Evolutionary conservation across 2,329 filamentous ascomycete species (phyloP).

Genomic region (Fusarium xylarioides): DNA sequence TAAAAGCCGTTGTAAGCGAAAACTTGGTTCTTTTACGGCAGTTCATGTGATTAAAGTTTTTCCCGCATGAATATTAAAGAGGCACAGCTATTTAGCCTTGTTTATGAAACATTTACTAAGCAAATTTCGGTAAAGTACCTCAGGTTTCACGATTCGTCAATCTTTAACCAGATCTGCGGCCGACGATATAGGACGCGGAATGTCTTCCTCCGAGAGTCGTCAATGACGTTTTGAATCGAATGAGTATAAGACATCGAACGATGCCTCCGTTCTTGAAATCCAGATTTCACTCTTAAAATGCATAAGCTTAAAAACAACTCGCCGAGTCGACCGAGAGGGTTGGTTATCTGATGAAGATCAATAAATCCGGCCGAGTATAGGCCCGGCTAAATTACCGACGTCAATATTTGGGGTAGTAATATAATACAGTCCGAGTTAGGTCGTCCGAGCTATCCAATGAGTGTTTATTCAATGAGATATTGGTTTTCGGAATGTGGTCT

Average conservation of each 20-base stretch:
- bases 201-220: conserved; percentile 1
- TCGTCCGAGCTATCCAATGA: not conserved
- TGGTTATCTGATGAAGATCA: not conserved
- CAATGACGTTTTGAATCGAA: not conserved
- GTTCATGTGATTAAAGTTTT: not conserved
- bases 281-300: not conserved
- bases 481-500: conserved; percentile 6
- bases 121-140: not conserved
- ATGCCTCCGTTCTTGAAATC: not conserved
- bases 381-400: not conserved
- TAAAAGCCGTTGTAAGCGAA: not conserved
- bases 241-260: not conserved
- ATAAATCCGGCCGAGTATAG: not conserved
- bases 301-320: not conserved
- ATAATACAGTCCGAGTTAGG: not conserved
- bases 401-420: not conserved
- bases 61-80: not conserved
- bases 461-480: not conserved
- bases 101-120: not conserved
- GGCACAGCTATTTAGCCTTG: not conserved
- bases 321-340: not conserved
- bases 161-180: not conserved
- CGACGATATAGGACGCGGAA: not conserved
- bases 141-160: not conserved
- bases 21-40: not conserved